Evolutionary conservation across 495 filamentous ascomycete species (phyloP).

Genomic region (Astrothelium macrocarpum): DNA sequence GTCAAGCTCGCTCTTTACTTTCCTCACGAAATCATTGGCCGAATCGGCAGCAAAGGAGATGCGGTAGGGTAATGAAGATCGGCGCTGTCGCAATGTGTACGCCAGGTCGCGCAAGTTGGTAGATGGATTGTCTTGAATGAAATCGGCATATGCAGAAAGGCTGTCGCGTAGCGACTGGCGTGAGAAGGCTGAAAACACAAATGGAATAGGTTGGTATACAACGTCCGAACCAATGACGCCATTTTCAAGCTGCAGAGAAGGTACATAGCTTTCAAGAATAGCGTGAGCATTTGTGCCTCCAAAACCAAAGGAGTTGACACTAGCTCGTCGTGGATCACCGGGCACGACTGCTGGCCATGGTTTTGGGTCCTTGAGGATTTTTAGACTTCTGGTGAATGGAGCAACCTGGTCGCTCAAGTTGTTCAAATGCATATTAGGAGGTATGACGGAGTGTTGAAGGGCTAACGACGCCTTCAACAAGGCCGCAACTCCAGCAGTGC

Average conservation of each 20-base stretch:
- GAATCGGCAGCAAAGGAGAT: background rate
- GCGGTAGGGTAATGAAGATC: background rate
- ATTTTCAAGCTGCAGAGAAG: too few species aligned
- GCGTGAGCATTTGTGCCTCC: constrained; percentile 46
- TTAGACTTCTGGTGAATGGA: constrained; percentile 25
- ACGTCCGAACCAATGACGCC: background rate
- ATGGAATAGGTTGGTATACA: background rate
- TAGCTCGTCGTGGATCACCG: constrained; percentile 37
- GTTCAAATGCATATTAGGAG: constrained; percentile 22
- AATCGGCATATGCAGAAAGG: background rate
- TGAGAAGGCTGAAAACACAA: background rate
- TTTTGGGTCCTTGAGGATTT: constrained; percentile 32
- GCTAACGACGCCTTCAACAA: constrained; percentile 34
- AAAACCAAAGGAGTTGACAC: constrained; percentile 61
- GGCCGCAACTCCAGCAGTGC: constrained; percentile 29
- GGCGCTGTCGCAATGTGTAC: background rate
- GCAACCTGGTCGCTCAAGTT: background rate
- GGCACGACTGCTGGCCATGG: constrained; percentile 18
- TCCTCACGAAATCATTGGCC: background rate
- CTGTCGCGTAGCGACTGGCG: background rate
- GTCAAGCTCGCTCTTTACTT: constrained; percentile 10
- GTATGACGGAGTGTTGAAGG: constrained; percentile 30
- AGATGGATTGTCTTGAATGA: background rate
- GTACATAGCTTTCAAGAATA: background rate
- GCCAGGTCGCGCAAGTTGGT: background rate